A percentile compares a stretch with the other conserved stretches of the same genome.
Conservation (phyloP, 1,139 yeast genomes). For the Casaregolazyma lundiana region DNA sequence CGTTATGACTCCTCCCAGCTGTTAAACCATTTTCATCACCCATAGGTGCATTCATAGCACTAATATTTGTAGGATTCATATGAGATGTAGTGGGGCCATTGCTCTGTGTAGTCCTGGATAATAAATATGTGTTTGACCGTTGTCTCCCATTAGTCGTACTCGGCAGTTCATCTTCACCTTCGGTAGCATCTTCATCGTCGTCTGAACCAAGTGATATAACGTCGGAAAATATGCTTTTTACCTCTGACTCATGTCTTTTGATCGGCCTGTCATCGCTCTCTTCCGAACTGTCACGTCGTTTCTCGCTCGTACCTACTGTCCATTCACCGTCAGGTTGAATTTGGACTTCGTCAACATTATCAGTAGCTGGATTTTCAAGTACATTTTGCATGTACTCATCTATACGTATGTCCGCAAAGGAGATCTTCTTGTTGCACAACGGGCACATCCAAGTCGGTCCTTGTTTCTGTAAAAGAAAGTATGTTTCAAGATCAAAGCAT, state of each 20-base stretch:
- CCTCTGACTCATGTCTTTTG: slow-evolving; percentile 10
- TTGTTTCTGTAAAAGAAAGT: slow-evolving; percentile 37
- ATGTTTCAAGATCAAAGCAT: slow-evolving; percentile 39
- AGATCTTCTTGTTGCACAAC: slow-evolving; percentile 34
- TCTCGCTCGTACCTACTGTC: slow-evolving; percentile 20
- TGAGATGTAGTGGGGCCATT: not conserved
- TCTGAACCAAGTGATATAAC: slow-evolving; percentile 11
- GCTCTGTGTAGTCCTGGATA: not conserved
- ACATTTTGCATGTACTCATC: slow-evolving; percentile 37
- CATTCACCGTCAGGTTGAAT: slow-evolving; percentile 38
- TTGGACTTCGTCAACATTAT: slow-evolving; percentile 31
- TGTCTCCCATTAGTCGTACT: slow-evolving; percentile 2
- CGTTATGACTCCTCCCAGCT: too few relatives aligned
- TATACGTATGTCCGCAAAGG: slow-evolving; percentile 32
- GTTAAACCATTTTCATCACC: too few relatives aligned
- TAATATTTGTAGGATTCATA: not conserved
- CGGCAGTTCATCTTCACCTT: slow-evolving; percentile 10
- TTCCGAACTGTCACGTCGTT: slow-evolving; percentile 7
- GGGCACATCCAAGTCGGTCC: slow-evolving; percentile 44
- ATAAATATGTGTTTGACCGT: not conserved
- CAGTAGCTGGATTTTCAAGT: slow-evolving; percentile 25
- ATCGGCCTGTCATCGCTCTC: slow-evolving; percentile 9
- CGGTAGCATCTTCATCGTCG: slow-evolving; percentile 12
- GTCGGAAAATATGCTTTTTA: slow-evolving; percentile 9
- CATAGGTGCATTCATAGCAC: too few relatives aligned